Conservation (phyloP, 2,329 filamentous ascomycete species). For the Colletotrichum falcatum region DNA sequence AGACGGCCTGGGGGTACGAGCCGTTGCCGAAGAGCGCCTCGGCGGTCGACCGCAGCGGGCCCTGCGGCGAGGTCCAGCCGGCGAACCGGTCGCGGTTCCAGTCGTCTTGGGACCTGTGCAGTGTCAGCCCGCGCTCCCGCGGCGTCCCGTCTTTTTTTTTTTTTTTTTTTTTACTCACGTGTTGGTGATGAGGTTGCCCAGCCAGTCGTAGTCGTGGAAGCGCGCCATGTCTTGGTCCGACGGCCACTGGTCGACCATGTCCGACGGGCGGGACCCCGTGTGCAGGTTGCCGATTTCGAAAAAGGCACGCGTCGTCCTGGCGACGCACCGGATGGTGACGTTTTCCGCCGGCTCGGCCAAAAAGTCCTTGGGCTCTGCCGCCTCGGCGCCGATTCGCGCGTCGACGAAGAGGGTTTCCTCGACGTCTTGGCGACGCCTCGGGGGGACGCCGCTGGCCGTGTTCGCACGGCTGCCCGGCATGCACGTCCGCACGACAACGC, state of each 20-base stretch:
- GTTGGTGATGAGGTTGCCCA: constrained; percentile 34
- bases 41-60: constrained; percentile 30
- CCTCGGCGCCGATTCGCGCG: constrained; percentile 23
- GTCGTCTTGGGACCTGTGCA: constrained; percentile 15
- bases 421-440: constrained; percentile 31
- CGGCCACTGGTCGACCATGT: constrained; percentile 28
- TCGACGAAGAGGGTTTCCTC: constrained; percentile 33
- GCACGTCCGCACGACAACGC: constrained; percentile 28
- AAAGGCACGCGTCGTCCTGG: constrained; percentile 33
- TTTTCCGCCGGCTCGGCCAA: constrained; percentile 21
- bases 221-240: constrained; percentile 33
- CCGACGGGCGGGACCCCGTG: constrained; percentile 16
- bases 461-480: constrained; percentile 17
- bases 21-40: constrained; percentile 36
- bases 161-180: constrained; percentile 13
- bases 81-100: constrained; percentile 28
- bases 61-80: constrained; percentile 26
- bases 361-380: constrained; percentile 7
- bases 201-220: constrained; percentile 40
- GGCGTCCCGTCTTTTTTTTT: neutral
- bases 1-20: constrained; percentile 29
- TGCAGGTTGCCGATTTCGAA: constrained; percentile 38
- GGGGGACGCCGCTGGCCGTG: constrained; percentile 1
- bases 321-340: constrained; percentile 32
- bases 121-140: neutral